A percentile compares a stretch with the other conserved stretches of the same genome.
Conservation (phyloP, 306 rosid species). For the Sphenostylis stenocarpa region DNA sequence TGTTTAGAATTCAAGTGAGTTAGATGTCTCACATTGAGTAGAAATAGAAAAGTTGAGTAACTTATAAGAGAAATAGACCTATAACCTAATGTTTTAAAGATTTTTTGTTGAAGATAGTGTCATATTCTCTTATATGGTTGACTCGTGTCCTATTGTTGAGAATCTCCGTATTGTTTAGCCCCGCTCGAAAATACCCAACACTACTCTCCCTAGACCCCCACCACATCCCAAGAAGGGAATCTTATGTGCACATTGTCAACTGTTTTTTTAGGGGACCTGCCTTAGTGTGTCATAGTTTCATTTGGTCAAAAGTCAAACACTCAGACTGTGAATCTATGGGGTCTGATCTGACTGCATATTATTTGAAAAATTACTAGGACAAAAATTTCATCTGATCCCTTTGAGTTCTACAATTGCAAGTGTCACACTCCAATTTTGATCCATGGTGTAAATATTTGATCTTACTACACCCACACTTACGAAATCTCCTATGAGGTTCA, state of each 20-base stretch:
- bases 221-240: neutral
- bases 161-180: no score
- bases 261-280: neutral
- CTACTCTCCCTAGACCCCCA: neutral
- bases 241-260: neutral
- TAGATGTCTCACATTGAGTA: no score
- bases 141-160: no score
- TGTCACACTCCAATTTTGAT: constrained; percentile 17
- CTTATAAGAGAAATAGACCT: no score
- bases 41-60: no score
- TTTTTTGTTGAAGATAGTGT: no score
- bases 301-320: neutral
- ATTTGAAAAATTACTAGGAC: neutral
- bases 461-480: constrained; percentile 4
- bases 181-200: no score
- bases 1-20: no score
- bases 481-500: constrained; percentile 1
- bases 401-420: neutral
- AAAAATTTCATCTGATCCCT: neutral
- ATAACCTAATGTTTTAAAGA: no score
- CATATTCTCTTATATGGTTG: no score
- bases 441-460: neutral
- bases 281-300: constrained; percentile 11
- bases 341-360: neutral
- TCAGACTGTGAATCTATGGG: neutral